Base-by-base conservation (phyloP, 148 eudicot genomes). In the Cornus kousa region DNA sequence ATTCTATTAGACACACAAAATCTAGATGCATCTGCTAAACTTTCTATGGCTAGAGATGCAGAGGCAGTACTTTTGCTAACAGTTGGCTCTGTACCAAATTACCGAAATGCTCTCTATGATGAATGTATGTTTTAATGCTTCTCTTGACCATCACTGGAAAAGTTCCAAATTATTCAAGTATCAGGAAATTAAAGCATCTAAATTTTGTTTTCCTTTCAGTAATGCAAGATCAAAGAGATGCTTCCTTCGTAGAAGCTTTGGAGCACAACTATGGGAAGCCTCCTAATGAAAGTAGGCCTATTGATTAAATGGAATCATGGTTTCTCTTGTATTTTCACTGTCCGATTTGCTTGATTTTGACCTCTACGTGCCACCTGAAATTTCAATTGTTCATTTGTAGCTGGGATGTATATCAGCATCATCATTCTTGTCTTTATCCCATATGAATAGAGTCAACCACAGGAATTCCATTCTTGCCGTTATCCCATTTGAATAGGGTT, bases 1-100 rank as follows among this genome's bases (percentile, higher is more conserved):
- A 85, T 87, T 75, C n/a, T 87, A 32, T 71, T 85, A 59, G 90
- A 87, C 84, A 87, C 90, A 77, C 84, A 85, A 80, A 87, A 87
- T 67, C 35, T 87, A 22, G 79, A 81, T 59, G 19, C 50, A 32
- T 82, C 84, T 48, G 77, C 77, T n/a, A 86, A 76, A 68, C n/a
- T 72, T 71, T 82, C 85, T 24, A 73, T 77, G 81, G 81, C 86
- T 9, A 79, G 86, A 83, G 90, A 87, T 76, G 78, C 85, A 14
- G 90, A 87, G 72, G 90, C 88, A 28, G 83, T 85, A 74, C 90
- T 81, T 71, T 77, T 87, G 73, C 81, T 87, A 22, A 76, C 82
- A 40, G 90, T 85, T 77, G 84, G 86, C 70, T 82, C 81, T 57
- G 32, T 83, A 55, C 88, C 86, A 10, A 87, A 79, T 75, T 85